Conservation (phyloP, 805 yeast species). For the Nakazawaea sp. region DNA sequence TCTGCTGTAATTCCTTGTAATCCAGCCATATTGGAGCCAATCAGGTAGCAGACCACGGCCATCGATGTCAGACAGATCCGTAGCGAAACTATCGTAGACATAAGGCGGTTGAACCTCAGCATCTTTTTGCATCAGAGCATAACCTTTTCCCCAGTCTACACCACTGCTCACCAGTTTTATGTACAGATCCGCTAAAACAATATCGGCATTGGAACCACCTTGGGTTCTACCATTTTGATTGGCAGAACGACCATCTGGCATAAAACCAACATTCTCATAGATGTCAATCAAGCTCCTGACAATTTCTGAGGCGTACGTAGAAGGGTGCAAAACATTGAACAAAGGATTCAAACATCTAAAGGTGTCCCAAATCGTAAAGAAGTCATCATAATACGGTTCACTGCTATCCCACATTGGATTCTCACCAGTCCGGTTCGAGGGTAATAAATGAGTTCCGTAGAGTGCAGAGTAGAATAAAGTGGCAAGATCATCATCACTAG, state of each 20-base stretch:
- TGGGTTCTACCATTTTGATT: slow-evolving; percentile 30
- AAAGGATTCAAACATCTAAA: slow-evolving; percentile 28
- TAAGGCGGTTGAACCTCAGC: slow-evolving; percentile 29
- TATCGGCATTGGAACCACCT: slow-evolving; percentile 31
- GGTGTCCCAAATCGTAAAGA: slow-evolving; percentile 32
- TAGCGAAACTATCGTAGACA: slow-evolving; percentile 19
- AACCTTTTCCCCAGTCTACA: slow-evolving; percentile 25
- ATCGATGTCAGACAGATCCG: slow-evolving; percentile 23
- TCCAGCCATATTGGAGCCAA: slow-evolving; percentile 25
- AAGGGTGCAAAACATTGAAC: slow-evolving; percentile 22
- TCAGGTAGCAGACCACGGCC: slow-evolving; percentile 30
- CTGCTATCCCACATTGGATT: slow-evolving; percentile 20
- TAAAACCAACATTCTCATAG: slow-evolving; percentile 26
- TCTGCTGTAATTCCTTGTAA: slow-evolving; percentile 25
- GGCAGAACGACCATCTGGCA: slow-evolving; percentile 30
- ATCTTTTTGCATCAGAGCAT: slow-evolving; percentile 25
- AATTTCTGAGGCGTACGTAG: slow-evolving; percentile 20
- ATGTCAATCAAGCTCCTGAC: slow-evolving; percentile 22
- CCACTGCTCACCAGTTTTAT: slow-evolving; percentile 19
- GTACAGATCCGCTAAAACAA: slow-evolving; percentile 29
- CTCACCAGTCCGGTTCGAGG: slow-evolving; percentile 27
- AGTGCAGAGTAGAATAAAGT: slow-evolving; percentile 19
- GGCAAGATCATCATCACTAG: slow-evolving; percentile 11
- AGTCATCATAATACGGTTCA: slow-evolving; percentile 27
- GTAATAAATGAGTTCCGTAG: slow-evolving; percentile 25